Evolutionary conservation across 495 filamentous ascomycete genomes (phyloP).

Genomic region (Venustampulla echinocandica): DNA sequence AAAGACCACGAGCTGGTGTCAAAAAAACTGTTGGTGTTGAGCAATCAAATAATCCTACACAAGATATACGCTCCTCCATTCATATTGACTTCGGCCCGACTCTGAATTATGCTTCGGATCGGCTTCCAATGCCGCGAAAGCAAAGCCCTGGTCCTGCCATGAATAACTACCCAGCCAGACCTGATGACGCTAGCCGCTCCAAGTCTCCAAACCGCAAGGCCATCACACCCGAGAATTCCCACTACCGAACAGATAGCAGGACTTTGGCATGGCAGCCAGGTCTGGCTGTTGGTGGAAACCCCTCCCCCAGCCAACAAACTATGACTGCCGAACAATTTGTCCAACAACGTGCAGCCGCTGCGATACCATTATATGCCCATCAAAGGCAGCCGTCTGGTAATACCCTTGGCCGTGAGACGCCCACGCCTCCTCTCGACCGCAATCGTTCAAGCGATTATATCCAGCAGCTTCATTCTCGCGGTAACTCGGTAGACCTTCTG

Average conservation of each 20-base stretch:
- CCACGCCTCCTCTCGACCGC: constrained; percentile 35
- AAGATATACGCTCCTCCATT: constrained; percentile 22
- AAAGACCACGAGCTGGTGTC: constrained; percentile 71
- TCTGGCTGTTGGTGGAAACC: constrained; percentile 31
- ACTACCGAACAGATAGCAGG: constrained; percentile 32
- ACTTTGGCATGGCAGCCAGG: constrained; percentile 77
- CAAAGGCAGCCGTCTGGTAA: constrained; percentile 52
- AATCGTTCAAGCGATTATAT: constrained; percentile 49
- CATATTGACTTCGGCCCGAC: constrained; percentile 84
- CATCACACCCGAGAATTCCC: constrained; percentile 28
- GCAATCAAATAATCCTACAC: constrained; percentile 23
- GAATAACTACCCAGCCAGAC: constrained; percentile 7
- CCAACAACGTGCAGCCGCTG: constrained; percentile 63
- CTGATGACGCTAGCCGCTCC: constrained; percentile 8
- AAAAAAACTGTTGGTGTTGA: constrained; percentile 68
- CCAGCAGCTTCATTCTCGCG: constrained; percentile 37
- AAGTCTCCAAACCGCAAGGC: constrained; percentile 14
- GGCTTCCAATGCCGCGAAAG: constrained; percentile 16
- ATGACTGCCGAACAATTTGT: constrained; percentile 70
- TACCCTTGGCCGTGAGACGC: constrained; percentile 34
- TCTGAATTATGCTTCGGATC: constrained; percentile 47
- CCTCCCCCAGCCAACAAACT: constrained; percentile 10
- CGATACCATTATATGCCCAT: constrained; percentile 39
- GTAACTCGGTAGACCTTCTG: constrained; percentile 29
- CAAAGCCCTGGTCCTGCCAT: constrained; percentile 16